Base-by-base conservation (phyloP, 176 grass and related monocot species). In the Hsuehochloa calcarea region DNA sequence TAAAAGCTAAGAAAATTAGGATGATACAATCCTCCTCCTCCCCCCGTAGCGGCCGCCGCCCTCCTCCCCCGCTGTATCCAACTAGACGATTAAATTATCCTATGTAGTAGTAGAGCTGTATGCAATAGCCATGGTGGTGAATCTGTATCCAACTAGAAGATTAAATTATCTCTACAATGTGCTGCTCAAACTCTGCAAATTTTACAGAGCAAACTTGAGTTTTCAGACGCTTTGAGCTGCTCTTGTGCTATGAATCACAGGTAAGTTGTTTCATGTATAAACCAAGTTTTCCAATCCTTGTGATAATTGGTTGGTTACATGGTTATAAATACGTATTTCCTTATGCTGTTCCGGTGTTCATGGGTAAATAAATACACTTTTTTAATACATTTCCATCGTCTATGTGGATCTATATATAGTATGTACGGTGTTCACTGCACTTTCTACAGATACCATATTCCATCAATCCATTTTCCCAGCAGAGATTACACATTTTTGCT, bases 91-190 rank as follows among this genome's bases (percentile, higher is more conserved):
- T n/a, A n/a, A n/a, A n/a, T n/a, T n/a, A n/a, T n/a, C n/a, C n/a
- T n/a, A 54, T 20, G 58, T 51, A 81, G 37, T 34, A 25, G 61
- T 66, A 67, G 13, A 68, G 47, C 49, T 61, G 39, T 68, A 81
- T 60, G 20, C 61, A 59, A 13, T 38, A 76, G 47, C 38, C 47
- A 75, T 61, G 20, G 79, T 82, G 61, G 58, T 60, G 58, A 27
- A 44, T 75, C 43, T 72, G 67, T 67, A 76, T 76, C 62, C 44
- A 80, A 80, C 7, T 75, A 54, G 52, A 86, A 77, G 35, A 54
- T 50, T 38, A 69, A 77, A 70, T 63, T 47, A 79, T 44, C 75
- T 29, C 52, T 38, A 77, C 49, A 79, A 51, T 63, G 41, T 15
- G 75, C 41, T 79, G 74, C 15, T 49, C 9, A 71, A 45, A 52